phyloP scores from a whole-genome alignment of 495 filamentous ascomycete species.

The Xylaria sp. region DNA sequence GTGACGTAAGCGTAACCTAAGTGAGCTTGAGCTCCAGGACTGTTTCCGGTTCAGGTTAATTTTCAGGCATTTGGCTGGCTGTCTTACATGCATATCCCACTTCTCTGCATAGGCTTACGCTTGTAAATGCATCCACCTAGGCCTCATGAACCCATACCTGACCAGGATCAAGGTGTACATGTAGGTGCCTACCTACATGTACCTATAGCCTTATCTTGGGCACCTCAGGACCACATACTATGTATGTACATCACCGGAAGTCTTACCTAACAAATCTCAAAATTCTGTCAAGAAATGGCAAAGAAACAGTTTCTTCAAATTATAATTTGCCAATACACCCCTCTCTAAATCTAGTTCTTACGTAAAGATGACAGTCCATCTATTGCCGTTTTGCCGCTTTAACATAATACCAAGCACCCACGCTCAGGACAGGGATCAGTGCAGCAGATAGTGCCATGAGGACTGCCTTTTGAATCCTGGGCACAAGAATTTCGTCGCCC shows the following conservation, averaged over 20 bases:
- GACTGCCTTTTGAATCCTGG: slow-evolving; percentile 15
- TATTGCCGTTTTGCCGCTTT: background rate
- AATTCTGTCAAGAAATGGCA: background rate
- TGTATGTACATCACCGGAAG: background rate
- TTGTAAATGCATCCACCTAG: background rate
- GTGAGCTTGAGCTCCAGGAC: slow-evolving; percentile 1
- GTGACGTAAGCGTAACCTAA: slow-evolving; percentile 21
- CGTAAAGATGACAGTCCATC: background rate
- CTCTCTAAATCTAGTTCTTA: background rate
- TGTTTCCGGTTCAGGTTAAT: background rate
- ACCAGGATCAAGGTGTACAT: too few species aligned
- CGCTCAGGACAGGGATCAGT: slow-evolving; percentile 17
- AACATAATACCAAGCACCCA: slow-evolving; percentile 22
- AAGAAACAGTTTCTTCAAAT: background rate
- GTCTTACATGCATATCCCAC: background rate
- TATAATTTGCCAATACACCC: background rate
- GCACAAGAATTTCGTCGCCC: slow-evolving; percentile 39
- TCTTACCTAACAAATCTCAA: background rate
- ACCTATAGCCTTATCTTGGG: too few species aligned
- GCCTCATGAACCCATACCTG: too few species aligned
- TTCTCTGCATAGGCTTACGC: background rate
- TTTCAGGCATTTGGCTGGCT: background rate
- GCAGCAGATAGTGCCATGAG: slow-evolving; percentile 13
- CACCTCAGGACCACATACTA: too few species aligned
- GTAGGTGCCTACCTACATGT: too few species aligned